Evolutionary conservation across 2,329 filamentous ascomycete species (phyloP).

Genomic region (Teratosphaeria destructans): DNA sequence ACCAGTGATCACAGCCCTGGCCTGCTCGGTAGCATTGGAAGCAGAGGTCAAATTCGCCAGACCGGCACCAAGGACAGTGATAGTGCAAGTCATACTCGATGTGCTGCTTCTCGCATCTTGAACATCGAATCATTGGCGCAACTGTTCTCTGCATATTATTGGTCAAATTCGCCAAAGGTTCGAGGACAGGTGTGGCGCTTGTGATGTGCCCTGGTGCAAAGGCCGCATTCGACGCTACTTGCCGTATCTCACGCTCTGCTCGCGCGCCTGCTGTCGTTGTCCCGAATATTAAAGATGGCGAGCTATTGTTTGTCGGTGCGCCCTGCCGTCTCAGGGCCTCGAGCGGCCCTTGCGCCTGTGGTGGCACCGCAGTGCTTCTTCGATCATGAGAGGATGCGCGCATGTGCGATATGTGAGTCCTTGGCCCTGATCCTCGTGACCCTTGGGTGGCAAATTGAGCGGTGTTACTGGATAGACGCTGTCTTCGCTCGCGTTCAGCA

Average conservation of each 20-base stretch:
- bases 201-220: constrained; percentile 3
- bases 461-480: constrained; percentile 28
- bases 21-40: constrained; percentile 66
- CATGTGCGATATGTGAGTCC: constrained; percentile 9
- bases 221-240: constrained; percentile 1
- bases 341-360: constrained; percentile 5
- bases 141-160: constrained; percentile 12
- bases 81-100: constrained; percentile 85
- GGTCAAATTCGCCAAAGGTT: constrained; percentile 31
- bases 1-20: constrained; percentile 76
- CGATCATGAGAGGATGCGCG: constrained; percentile 8
- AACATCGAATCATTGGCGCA: constrained; percentile 59
- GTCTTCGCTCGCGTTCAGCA: constrained; percentile 17
- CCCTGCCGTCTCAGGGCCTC: constrained; percentile 7
- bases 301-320: constrained; percentile 9
- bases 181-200: constrained; percentile 5
- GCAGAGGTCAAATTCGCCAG: constrained; percentile 70
- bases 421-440: constrained; percentile 14
- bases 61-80: constrained; percentile 61
- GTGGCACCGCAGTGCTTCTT: neutral
- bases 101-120: constrained; percentile 56
- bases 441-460: constrained; percentile 36
- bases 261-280: neutral
- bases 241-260: neutral
- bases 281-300: constrained; percentile 7